Evolutionary conservation across 495 filamentous ascomycete genomes (phyloP).

Genomic region (Lineolata rhizophorae): DNA sequence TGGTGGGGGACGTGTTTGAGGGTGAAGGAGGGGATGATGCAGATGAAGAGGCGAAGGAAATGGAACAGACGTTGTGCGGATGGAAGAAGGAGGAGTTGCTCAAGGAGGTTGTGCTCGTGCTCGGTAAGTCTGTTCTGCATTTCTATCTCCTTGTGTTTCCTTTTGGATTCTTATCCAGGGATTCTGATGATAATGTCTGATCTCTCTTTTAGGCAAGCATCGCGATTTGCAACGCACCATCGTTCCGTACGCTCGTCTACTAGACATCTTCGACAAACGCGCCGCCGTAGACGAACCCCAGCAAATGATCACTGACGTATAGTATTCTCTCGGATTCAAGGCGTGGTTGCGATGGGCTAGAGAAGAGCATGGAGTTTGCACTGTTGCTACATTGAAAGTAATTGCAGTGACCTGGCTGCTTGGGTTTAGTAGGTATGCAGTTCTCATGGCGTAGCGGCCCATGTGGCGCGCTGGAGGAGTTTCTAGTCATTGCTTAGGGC

Average conservation of each 20-base stretch:
- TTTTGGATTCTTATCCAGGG: not conserved
- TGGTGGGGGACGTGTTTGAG: slow-evolving; percentile 51
- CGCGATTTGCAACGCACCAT: slow-evolving; percentile 78
- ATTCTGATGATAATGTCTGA: slow-evolving; percentile 3
- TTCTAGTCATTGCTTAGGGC: too few relatives aligned
- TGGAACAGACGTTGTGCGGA: slow-evolving; percentile 52
- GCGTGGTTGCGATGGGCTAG: too few relatives aligned
- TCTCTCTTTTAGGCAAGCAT: slow-evolving; percentile 48
- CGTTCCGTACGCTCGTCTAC: slow-evolving; percentile 64
- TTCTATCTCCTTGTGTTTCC: too few relatives aligned
- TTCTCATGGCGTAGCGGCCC: too few relatives aligned
- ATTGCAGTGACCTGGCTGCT: too few relatives aligned
- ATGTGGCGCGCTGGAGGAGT: too few relatives aligned
- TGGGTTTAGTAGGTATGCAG: too few relatives aligned
- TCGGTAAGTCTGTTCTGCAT: slow-evolving; percentile 49
- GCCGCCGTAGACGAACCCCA: too few relatives aligned
- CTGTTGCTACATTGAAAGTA: too few relatives aligned
- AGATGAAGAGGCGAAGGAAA: slow-evolving; percentile 26
- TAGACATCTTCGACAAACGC: slow-evolving; percentile 28
- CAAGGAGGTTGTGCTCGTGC: slow-evolving; percentile 71
- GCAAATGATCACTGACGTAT: too few relatives aligned
- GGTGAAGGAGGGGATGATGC: slow-evolving; percentile 18
- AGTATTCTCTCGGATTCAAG: too few relatives aligned
- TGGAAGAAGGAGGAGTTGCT: slow-evolving; percentile 71
- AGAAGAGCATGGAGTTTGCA: too few relatives aligned